These are phyloP conservation scores for Helenozyma rhizophorensis DNA, from an alignment of 805 yeast species.

Conservation along the genomic window DNA sequence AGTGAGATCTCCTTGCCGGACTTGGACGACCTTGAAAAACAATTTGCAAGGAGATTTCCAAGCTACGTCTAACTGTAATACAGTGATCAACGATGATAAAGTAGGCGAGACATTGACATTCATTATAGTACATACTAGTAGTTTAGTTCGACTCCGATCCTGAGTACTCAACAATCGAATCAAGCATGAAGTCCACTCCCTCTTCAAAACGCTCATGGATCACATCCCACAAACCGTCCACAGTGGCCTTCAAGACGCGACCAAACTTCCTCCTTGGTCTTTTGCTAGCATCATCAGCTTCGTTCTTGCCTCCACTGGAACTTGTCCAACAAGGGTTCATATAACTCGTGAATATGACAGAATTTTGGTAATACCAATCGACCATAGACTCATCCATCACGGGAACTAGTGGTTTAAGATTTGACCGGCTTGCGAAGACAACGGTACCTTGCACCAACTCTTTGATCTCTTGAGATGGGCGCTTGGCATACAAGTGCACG, in stretches of 20 bases:
- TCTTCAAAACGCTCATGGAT: conserved; percentile 81
- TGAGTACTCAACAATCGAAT: conserved; percentile 53
- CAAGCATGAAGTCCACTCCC: conserved; percentile 77
- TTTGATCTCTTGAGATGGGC: conserved; percentile 51
- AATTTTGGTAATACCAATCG: conserved; percentile 88
- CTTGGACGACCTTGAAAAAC: conserved; percentile 54
- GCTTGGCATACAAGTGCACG: conserved; percentile 82
- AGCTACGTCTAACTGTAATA: conserved; percentile 44
- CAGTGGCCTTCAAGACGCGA: conserved; percentile 70
- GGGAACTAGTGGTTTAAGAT: conserved; percentile 77
- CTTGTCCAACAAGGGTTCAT: conserved; percentile 80
- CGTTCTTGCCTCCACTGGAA: conserved; percentile 27
- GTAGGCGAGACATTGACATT: too few relatives aligned
- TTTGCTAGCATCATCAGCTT: conserved; percentile 39
- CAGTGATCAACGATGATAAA: too few relatives aligned
- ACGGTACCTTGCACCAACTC: conserved; percentile 65
- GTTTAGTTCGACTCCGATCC: conserved; percentile 11
- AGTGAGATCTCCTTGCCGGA: conserved; percentile 47
- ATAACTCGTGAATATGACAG: conserved; percentile 72
- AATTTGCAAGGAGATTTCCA: conserved; percentile 57
- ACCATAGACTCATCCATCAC: conserved; percentile 83
- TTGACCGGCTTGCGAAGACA: conserved; percentile 62
- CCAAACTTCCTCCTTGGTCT: conserved; percentile 90
- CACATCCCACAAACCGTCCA: conserved; percentile 71
- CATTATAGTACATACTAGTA: conserved; percentile 3